phyloP scores from a whole-genome alignment of 805 yeast genomes.

The Candida krabiensis region DNA sequence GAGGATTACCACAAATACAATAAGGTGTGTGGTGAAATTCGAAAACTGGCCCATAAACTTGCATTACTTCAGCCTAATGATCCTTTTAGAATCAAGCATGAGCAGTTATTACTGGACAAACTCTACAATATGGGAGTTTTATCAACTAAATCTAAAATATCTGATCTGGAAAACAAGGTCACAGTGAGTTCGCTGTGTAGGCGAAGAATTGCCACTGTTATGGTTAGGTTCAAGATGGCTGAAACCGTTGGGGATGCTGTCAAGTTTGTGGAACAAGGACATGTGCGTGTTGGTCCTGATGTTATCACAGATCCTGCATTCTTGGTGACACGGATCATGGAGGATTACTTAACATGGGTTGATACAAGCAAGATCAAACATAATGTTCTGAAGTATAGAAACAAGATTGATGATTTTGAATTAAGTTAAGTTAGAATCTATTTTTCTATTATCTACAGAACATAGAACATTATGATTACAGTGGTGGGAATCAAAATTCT shows the following conservation, averaged over 20 bases:
- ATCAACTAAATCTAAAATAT: conserved; percentile 84
- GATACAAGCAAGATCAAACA: conserved; percentile 91
- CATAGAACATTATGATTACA: not conserved
- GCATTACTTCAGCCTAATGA: conserved; percentile 86
- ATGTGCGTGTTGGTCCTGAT: conserved; percentile 95
- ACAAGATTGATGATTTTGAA: conserved; percentile 62
- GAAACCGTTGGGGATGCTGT: conserved; percentile 87
- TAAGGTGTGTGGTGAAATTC: conserved; percentile 85
- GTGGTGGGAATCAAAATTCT: too few species aligned
- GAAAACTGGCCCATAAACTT: conserved; percentile 82
- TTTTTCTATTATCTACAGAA: not conserved
- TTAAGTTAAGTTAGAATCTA: conserved; percentile 41
- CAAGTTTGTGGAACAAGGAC: conserved; percentile 93
- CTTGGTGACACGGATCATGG: conserved; percentile 89
- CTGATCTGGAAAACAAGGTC: conserved; percentile 87
- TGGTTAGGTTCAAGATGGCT: conserved; percentile 94
- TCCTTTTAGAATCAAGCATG: conserved; percentile 84
- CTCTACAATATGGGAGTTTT: conserved; percentile 85
- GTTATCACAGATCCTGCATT: conserved; percentile 95
- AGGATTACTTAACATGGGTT: conserved; percentile 98
- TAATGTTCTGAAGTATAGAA: conserved; percentile 83
- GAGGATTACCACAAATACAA: conserved; percentile 96
- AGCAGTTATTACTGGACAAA: conserved; percentile 83
- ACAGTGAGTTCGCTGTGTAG: conserved; percentile 92
- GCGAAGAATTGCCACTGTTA: conserved; percentile 88